Conservation (phyloP, 257 asterid genomes). For the Scutellaria baicalensis region DNA sequence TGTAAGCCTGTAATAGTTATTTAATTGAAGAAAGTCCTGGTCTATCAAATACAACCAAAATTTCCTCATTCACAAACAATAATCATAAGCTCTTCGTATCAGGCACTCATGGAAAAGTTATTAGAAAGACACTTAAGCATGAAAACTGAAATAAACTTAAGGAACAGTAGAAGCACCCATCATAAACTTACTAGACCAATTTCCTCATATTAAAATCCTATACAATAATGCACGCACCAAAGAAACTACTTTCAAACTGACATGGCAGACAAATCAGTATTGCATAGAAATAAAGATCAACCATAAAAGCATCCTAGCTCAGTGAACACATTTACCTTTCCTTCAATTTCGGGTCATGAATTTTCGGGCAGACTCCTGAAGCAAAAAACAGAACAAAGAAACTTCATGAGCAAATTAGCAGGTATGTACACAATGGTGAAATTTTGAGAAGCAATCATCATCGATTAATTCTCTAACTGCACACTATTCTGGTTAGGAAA, state of each 20-base stretch:
- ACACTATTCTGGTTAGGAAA: background rate
- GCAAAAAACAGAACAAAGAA: slow-evolving; percentile 14
- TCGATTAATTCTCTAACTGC: background rate
- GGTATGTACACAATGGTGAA: background rate
- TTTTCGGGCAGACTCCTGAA: slow-evolving; percentile 81
- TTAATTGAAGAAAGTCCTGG: background rate
- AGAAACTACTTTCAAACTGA: background rate
- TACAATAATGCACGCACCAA: background rate
- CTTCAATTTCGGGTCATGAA: slow-evolving; percentile 92
- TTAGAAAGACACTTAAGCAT: slow-evolving; percentile 1
- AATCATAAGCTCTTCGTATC: background rate
- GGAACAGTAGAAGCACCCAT: background rate
- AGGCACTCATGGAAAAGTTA: background rate
- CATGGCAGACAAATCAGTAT: background rate
- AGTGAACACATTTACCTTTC: slow-evolving; percentile 56
- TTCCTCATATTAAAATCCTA: background rate
- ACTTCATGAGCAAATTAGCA: background rate
- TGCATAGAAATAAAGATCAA: background rate
- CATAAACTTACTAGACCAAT: background rate
- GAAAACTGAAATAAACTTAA: background rate
- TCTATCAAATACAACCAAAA: background rate
- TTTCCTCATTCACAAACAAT: background rate
- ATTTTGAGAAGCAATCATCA: background rate
- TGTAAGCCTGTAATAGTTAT: background rate
- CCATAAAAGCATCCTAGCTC: background rate